Base-by-base conservation (phyloP, 768 basidiomycete species). In the Rhodotorula babjevae region DNA sequence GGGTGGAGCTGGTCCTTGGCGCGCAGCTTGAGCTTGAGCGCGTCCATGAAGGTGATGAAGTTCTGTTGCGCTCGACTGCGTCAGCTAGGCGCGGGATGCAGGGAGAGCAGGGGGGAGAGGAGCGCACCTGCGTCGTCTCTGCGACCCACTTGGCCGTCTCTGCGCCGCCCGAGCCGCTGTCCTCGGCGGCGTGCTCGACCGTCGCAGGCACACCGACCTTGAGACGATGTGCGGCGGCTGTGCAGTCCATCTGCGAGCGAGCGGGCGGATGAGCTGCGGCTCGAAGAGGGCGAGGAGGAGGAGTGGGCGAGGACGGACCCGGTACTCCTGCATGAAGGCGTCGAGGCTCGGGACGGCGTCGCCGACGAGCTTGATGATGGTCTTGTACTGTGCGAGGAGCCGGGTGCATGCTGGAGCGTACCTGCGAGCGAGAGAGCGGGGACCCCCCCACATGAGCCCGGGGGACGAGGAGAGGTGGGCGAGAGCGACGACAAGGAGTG, bases 1-100 rank as follows among this genome's bases (percentile, higher is more conserved):
- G 94, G 93, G 80, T 98, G 94, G 5, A 99, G 84, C 78, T 96
- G 93, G 78, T 98, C 96, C 80, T 97, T 99, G 7, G 96, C 95
- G n/a, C 93, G 87, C 77, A 97, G 83, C 18, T 90, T 88, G 62
- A 98, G 84, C 79, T 93, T 94, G 40, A 98, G 84, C 1, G 93
- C 95, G 77, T 99, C 96, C 92, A 98, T 96, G 76, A 98, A 94
- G 0, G 95, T 98, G 76, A 99, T 98, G 74, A 98, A 99, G 80
- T 88, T 90, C 93, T 97, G 71, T 46, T 5, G 14, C 6, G 44
- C 6, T 46, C 16, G n/a, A 29, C n/a, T n/a, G 53, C 2, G n/a
- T 55, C 53, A 14, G 53, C 11, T 55, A 1, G 27, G 36, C 36
- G 36, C 9, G 23, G 4, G 40, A 8, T 31, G 14, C 27, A 57